phyloP scores from a whole-genome alignment of 2,329 filamentous ascomycete genomes.

The Alternaria novae-zelandiae region DNA sequence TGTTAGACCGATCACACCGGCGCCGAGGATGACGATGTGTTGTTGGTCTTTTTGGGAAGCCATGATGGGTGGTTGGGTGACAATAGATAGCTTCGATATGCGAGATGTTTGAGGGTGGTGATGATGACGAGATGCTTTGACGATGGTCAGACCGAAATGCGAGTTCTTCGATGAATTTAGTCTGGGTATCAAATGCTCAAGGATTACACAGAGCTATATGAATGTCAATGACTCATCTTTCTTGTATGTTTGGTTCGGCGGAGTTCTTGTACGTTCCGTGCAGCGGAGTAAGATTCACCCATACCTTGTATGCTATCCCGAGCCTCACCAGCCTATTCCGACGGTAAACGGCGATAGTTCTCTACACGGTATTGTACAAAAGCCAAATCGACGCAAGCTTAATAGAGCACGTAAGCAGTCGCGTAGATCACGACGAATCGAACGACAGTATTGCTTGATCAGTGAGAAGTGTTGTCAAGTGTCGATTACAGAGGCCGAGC shows the following conservation, averaged over 20 bases:
- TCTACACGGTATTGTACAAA: neutral
- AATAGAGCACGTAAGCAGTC: neutral
- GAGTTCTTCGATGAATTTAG: neutral
- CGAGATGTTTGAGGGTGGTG: neutral
- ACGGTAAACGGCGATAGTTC: constrained; percentile 9
- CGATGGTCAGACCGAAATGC: neutral
- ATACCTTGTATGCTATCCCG: constrained; percentile 3
- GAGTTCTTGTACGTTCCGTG: neutral
- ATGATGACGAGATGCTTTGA: neutral
- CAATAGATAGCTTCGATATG: neutral
- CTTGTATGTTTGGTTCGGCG: neutral
- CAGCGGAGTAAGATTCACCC: neutral
- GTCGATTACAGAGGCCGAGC: neutral
- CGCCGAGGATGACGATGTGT: constrained; percentile 51
- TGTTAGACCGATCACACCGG: constrained; percentile 71
- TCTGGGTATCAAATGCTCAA: neutral
- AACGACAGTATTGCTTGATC: neutral
- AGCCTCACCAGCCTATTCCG: constrained; percentile 10
- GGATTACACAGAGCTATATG: neutral
- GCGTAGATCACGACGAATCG: neutral
- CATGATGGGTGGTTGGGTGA: constrained; percentile 11
- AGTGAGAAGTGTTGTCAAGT: neutral
- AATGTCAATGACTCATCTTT: neutral
- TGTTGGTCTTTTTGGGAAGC: constrained; percentile 5
- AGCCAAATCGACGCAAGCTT: neutral